phyloP scores from a whole-genome alignment of 495 filamentous ascomycete genomes.

The Penicillium bialowiezense region DNA sequence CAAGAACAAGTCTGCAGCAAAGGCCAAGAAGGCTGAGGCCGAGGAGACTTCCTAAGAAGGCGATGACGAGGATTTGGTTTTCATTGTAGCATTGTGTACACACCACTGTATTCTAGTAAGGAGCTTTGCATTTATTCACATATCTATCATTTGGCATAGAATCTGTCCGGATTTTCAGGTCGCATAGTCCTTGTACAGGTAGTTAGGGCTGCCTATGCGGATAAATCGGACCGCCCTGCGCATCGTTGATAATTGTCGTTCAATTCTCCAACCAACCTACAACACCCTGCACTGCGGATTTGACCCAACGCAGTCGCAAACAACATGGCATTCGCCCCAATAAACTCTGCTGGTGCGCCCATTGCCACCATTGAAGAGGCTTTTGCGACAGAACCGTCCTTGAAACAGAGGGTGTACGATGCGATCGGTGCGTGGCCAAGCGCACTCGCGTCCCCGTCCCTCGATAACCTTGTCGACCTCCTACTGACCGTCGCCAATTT shows the following conservation, averaged over 20 bases:
- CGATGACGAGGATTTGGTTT: slow-evolving; percentile 4
- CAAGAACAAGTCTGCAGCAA: neutral
- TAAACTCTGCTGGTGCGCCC: slow-evolving; percentile 31
- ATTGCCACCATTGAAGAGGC: slow-evolving; percentile 43
- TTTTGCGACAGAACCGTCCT: slow-evolving; percentile 41
- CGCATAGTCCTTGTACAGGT: no score
- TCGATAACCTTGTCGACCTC: slow-evolving; percentile 8
- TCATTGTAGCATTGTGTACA: slow-evolving; percentile 36
- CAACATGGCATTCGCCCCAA: slow-evolving; percentile 45
- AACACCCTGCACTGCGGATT: slow-evolving; percentile 14
- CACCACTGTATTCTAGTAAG: slow-evolving; percentile 41
- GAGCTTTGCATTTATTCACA: slow-evolving; percentile 24
- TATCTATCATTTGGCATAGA: slow-evolving; percentile 7
- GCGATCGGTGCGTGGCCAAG: slow-evolving; percentile 42
- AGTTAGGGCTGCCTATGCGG: neutral
- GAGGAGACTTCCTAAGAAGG: slow-evolving; percentile 9
- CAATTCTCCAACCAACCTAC: slow-evolving; percentile 10
- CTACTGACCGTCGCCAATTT: slow-evolving; percentile 13
- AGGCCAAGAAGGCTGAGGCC: slow-evolving; percentile 6
- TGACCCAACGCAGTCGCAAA: slow-evolving; percentile 14
- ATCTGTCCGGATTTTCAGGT: no score
- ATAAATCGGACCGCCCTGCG: slow-evolving; percentile 15
- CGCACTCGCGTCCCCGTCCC: slow-evolving; percentile 16
- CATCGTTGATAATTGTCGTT: slow-evolving; percentile 14
- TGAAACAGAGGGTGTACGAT: slow-evolving; percentile 49